phyloP scores from a whole-genome alignment of 192 early-diverging fungal species.

The Coemansia sp. region DNA sequence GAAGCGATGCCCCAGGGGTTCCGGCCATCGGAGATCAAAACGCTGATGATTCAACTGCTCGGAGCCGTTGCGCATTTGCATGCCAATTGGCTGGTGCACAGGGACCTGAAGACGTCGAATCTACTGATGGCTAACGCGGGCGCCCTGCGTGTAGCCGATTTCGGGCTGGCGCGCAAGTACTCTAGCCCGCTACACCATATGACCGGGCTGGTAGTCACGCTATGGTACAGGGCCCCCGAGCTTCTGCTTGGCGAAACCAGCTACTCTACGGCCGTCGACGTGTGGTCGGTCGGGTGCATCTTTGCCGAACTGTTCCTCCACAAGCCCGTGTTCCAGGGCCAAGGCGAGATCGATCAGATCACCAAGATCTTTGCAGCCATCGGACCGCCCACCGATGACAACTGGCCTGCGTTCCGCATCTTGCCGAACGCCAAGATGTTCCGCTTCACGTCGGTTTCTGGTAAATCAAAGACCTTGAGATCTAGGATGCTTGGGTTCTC shows the following conservation, averaged over 20 bases:
- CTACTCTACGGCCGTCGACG: constrained; percentile 87
- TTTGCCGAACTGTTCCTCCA: constrained; percentile 91
- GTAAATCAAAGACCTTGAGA: constrained; percentile 30
- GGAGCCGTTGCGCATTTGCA: constrained; percentile 82
- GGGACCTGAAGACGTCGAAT: constrained; percentile 87
- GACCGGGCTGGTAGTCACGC: constrained; percentile 91
- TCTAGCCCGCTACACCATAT: constrained; percentile 72
- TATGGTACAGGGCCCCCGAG: constrained; percentile 98
- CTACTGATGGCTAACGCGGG: constrained; percentile 77
- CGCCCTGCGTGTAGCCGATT: constrained; percentile 91
- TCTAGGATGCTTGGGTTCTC: constrained; percentile 39
- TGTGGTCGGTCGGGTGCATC: constrained; percentile 98
- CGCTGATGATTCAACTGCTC: constrained; percentile 74
- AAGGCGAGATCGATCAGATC: constrained; percentile 78
- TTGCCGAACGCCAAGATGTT: constrained; percentile 73
- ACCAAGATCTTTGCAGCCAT: constrained; percentile 83
- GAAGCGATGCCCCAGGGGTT: constrained; percentile 78
- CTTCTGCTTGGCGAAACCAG: constrained; percentile 81
- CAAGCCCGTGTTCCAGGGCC: constrained; percentile 78
- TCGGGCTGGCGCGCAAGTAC: constrained; percentile 91
- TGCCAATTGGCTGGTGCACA: constrained; percentile 85
- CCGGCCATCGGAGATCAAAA: constrained; percentile 80
- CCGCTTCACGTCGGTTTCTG: constrained; percentile 58
- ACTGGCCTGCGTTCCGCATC: constrained; percentile 70
- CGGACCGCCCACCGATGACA: constrained; percentile 78